Base-by-base conservation (phyloP, 2,329 filamentous ascomycete genomes). In the Sclerotiophoma versabilis region DNA sequence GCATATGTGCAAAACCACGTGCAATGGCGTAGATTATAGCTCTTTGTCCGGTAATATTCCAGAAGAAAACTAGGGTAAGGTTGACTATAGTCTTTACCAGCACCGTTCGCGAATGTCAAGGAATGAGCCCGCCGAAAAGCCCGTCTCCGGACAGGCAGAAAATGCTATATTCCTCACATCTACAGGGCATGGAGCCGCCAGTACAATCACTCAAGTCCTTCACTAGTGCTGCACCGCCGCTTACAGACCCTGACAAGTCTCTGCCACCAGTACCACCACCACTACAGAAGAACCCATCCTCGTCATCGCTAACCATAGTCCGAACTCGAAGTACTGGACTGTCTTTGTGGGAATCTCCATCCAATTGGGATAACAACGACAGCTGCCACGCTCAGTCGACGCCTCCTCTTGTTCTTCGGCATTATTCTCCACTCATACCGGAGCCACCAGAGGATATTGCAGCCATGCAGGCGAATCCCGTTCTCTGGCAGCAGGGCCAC, bases 181-280 rank as follows among this genome's bases (percentile, higher is more conserved):
- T 73, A 22, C 58, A 66, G 46, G 71, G 65, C n/a, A 72, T 74
- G 70, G 70, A 73, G 57, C 62, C 50, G 19, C 69, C 70, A 22
- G 59, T 74, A 23, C 66, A 59, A 17, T 71, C 69, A 3, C 72
- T 72, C 59, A 68, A 65, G 30, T 71, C 70, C 17, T 70, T 70
- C 43, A 64, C 70, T 30, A 62, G 57, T 37, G 58, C 62, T 4
- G 53, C 58, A 15, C 66, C 69, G 14, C 59, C 65, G 25, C 56
- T 58, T 44, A 56, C 63, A 19, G 47, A 22, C 23, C 26, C 51
- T 6, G 20, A 59, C 30, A 71, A 72, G 45, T 61, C 68, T 49
- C 59, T 70, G 45, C 65, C 69, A 49, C 61, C 65, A 14, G 55
- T 58, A 30, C 39, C 26, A 41, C 65, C 70, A 37, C 38, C 47